These are phyloP conservation scores for Aureobasidium sp. DNA, from an alignment of 2,329 filamentous ascomycete species.

Conservation along the genomic window DNA sequence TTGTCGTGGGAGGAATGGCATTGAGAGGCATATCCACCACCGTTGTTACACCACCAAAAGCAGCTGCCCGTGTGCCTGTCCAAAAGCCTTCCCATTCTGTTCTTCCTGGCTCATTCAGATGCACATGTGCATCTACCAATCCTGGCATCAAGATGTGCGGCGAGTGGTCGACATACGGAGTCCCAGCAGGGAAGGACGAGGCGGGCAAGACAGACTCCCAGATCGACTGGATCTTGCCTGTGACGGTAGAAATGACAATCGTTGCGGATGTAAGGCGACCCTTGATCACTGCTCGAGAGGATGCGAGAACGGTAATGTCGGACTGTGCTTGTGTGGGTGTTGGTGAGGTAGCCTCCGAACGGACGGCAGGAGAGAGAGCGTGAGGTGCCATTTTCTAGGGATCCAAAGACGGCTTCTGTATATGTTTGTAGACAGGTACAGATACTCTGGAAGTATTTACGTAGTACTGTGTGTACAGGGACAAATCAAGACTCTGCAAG, in stretches of 20 bases:
- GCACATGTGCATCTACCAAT: slow-evolving; percentile 92
- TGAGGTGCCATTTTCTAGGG: slow-evolving; percentile 14
- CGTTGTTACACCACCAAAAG: slow-evolving; percentile 92
- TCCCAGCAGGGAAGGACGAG: slow-evolving; percentile 64
- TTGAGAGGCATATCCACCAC: slow-evolving; percentile 98
- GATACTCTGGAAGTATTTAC: not conserved
- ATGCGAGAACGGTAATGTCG: slow-evolving; percentile 58
- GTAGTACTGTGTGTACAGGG: not conserved
- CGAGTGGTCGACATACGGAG: slow-evolving; percentile 74
- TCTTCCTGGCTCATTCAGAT: slow-evolving; percentile 91
- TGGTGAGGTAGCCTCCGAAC: not conserved
- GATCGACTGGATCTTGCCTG: slow-evolving; percentile 78
- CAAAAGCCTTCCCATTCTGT: slow-evolving; percentile 99
- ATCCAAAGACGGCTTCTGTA: not conserved
- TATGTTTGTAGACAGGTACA: not conserved
- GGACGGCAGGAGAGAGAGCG: slow-evolving; percentile 5
- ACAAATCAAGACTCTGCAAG: not conserved
- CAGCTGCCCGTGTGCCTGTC: slow-evolving; percentile 87
- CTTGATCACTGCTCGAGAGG: slow-evolving; percentile 73
- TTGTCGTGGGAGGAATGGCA: slow-evolving; percentile 93
- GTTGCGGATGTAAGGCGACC: slow-evolving; percentile 74
- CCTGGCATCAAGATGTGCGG: slow-evolving; percentile 81
- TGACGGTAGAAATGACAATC: slow-evolving; percentile 66
- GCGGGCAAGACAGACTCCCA: slow-evolving; percentile 65
- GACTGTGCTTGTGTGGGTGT: not conserved